Base-by-base conservation (phyloP, 768 basidiomycete species). In the Suillus alpinus region DNA sequence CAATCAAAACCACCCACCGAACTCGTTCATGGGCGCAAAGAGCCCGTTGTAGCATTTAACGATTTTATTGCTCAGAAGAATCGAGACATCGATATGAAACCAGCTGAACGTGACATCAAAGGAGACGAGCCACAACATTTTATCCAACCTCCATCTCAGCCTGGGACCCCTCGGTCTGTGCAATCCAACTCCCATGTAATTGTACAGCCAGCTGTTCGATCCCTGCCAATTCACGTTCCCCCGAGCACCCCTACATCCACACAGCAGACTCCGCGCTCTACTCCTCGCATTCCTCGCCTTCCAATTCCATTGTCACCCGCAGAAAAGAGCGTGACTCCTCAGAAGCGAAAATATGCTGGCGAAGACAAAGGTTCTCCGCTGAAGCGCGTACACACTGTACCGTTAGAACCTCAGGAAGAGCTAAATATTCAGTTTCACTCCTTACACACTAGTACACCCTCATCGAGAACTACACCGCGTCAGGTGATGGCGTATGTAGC, bases 271-370 rank as follows among this genome's bases (percentile, higher is more conserved):
- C 57, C 44, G 23, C 56, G 57, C 55, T 53, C 31, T 39, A 57
- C 61, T 20, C 56, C 56, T 49, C 61, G 77, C 52, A 77, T 78
- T 40, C 86, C 84, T 68, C 85, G 85, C 4, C 85, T 87, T 69
- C 84, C 86, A 14, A 72, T 87, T n/a, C 75, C 80, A 0, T 14
- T 18, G n/a, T 7, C 23, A 56, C 31, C 53, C n/a, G 9, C 18
- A 29, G 36, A 67, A 12, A 64, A 68, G 14, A 64, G 71, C 12
- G 65, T 80, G 8, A 90, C 90, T 0, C 89, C 91, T 10, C 82
- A 81, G 55, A 94, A 94, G 69, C 82, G 91, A 56, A 93, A 92
- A 66, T 77, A 81, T 3, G 78, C 78, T 4, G 84, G 83, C 29
- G 77, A 84, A 44, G 75, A 88, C 6, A 77, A 82, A 40, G 87